phyloP scores from a whole-genome alignment of 345 rosid species.

The Corymbia maculata region DNA sequence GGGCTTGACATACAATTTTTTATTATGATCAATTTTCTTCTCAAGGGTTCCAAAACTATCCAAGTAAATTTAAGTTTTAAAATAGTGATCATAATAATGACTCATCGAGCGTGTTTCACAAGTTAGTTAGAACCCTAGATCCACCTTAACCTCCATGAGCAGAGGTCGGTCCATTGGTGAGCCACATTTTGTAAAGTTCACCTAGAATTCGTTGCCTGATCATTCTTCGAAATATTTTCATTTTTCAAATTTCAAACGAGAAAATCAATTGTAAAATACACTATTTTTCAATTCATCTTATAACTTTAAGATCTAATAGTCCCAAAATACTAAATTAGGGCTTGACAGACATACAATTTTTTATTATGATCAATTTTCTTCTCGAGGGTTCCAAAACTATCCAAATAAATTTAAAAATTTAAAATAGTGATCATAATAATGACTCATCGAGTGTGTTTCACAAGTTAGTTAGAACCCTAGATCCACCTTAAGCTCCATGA shows the following conservation, averaged over 20 bases:
- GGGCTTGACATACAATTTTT: neutral
- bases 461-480: neutral
- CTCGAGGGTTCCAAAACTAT: neutral
- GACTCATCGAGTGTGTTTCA: neutral
- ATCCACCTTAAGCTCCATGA: neutral
- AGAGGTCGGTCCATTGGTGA: neutral
- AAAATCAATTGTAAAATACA: neutral
- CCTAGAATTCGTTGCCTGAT: too few species aligned
- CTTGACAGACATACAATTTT: neutral
- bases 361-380: neutral
- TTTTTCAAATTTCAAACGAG: too few species aligned
- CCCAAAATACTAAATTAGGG: neutral
- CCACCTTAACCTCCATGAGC: neutral
- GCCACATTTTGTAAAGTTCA: neutral
- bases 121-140: neutral
- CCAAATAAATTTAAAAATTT: neutral
- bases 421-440: neutral
- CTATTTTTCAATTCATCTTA: too few species aligned
- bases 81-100: neutral
- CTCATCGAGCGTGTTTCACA: neutral
- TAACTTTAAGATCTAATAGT: neutral
- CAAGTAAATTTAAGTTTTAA: neutral
- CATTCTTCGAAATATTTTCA: fast-evolving
- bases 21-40: neutral
- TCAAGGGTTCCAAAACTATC: neutral